Conservation (phyloP, 2,329 filamentous ascomycete species). For the Cadophora luteo-olivacea region DNA sequence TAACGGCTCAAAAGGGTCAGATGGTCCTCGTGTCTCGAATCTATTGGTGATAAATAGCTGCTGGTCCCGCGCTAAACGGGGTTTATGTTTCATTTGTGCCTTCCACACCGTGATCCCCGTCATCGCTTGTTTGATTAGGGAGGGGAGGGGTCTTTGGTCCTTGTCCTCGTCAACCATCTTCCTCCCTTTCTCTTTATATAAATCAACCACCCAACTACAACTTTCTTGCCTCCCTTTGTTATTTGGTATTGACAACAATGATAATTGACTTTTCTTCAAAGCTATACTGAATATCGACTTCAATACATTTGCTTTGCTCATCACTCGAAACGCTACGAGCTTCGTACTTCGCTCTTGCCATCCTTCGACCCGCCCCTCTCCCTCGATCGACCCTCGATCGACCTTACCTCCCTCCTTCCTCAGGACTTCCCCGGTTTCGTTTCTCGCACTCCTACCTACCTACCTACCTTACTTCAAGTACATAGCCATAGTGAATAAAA, state of each 20-base stretch:
- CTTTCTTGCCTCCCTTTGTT: constrained; percentile 19
- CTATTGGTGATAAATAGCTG: constrained; percentile 35
- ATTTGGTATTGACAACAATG: constrained; percentile 2
- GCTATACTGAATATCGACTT: constrained; percentile 22
- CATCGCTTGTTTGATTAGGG: constrained; percentile 31
- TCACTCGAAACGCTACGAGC: not conserved
- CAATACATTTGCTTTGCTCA: constrained; percentile 23
- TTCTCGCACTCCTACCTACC: constrained; percentile 35
- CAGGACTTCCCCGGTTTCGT: constrained; percentile 34
- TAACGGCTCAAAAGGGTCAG: constrained; percentile 32
- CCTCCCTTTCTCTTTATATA: constrained; percentile 26
- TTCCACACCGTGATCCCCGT: constrained; percentile 23
- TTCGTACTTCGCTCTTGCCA: constrained; percentile 13
- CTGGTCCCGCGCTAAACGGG: constrained; percentile 36
- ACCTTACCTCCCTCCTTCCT: constrained; percentile 15
- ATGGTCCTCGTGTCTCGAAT: constrained; percentile 38
- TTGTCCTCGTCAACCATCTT: not conserved
- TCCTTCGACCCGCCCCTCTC: constrained; percentile 16
- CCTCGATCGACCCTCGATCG: constrained; percentile 26
- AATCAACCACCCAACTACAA: constrained; percentile 12
- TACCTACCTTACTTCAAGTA: constrained; percentile 47
- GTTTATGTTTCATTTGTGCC: constrained; percentile 32
- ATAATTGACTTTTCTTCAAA: constrained; percentile 1
- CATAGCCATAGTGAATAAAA: constrained; percentile 59
- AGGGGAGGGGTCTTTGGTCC: constrained; percentile 12